Percentiles rank a stretch among this genome's conserved stretches.
These are phyloP conservation scores for Wallacemonas sp. DNA, from an alignment of 208 protist species.

Conservation along the genomic window DNA sequence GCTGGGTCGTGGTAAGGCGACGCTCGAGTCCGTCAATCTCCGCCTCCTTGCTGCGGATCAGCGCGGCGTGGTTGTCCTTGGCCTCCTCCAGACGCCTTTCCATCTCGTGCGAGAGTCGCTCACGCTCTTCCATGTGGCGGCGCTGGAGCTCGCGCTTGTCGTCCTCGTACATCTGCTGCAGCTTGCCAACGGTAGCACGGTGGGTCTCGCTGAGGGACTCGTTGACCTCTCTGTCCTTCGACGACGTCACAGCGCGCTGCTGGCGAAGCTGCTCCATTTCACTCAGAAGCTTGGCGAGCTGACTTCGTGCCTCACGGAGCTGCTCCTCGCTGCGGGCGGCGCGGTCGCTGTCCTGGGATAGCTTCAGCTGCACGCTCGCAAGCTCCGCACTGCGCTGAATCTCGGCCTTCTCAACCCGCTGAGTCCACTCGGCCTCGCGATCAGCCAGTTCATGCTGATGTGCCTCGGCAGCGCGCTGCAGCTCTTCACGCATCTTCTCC, in stretches of 20 bases:
- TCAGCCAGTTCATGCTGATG: constrained; percentile 25
- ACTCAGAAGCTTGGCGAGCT: constrained; percentile 44
- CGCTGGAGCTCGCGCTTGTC: constrained; percentile 60
- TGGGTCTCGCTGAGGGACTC: constrained; percentile 49
- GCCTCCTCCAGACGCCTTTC: constrained; percentile 48
- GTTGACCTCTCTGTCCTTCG: constrained; percentile 29
- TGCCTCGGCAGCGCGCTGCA: constrained; percentile 31
- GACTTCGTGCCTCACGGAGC: constrained; percentile 56
- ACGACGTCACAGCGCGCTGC: constrained; percentile 19
- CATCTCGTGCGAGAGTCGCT: constrained; percentile 44
- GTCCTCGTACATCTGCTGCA: constrained; percentile 76
- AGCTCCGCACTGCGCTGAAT: constrained; percentile 50
- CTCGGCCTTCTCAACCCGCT: constrained; percentile 37
- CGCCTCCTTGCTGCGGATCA: constrained; percentile 41
- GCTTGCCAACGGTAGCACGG: constrained; percentile 42
- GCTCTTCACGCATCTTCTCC: constrained; percentile 37
- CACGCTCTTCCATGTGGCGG: constrained; percentile 55
- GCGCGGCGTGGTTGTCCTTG: constrained; percentile 40
- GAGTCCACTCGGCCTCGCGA: constrained; percentile 49
- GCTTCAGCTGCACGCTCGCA: constrained; percentile 48
- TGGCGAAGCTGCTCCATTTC: constrained; percentile 58
- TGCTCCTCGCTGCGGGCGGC: constrained; percentile 49
- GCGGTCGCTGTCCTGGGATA: constrained; percentile 51
- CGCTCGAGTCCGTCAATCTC: constrained; percentile 41
- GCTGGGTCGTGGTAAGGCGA: constrained; percentile 42